These are phyloP conservation scores for Prunus kanzakura DNA, from an alignment of 306 rosid genomes.

Conservation along the genomic window DNA sequence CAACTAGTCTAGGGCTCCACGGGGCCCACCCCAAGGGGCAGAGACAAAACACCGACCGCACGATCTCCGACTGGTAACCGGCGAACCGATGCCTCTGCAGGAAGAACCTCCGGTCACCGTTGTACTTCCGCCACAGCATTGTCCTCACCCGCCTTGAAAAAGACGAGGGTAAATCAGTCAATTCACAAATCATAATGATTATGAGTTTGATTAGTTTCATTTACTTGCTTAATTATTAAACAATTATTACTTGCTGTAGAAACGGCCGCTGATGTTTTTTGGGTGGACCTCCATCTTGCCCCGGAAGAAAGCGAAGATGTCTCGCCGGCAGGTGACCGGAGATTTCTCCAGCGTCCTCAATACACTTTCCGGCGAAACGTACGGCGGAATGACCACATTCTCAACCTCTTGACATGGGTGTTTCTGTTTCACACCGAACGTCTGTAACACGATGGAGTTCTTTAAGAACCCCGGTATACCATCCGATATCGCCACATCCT, in stretches of 20 bases:
- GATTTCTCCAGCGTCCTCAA: conserved; percentile 33
- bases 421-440: conserved; percentile 63
- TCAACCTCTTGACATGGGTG: conserved; percentile 92
- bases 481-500: conserved; percentile 70
- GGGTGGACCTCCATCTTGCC: conserved; percentile 98
- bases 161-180: conserved; percentile 16
- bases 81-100: conserved; percentile 62
- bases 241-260: conserved; percentile 80
- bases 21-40: conserved; percentile 99
- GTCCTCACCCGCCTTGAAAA: conserved; percentile 68
- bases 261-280: conserved; percentile 84
- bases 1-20: conserved; percentile 93
- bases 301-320: conserved; percentile 84
- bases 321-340: conserved; percentile 53
- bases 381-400: conserved; percentile 86
- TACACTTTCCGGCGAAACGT: conserved; percentile 57
- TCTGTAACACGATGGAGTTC: conserved; percentile 77
- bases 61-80: conserved; percentile 90
- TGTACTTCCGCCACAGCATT: conserved; percentile 65
- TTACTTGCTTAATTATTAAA: neutral
- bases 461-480: conserved; percentile 72
- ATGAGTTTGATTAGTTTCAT: conserved; percentile 4
- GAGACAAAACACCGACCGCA: conserved; percentile 71
- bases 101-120: conserved; percentile 66
- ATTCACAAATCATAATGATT: neutral